Percentiles rank a stretch among this genome's conserved stretches.
Evolutionary conservation across 2,329 filamentous ascomycete species (phyloP).

Genomic region (Colletotrichum chlorophyti): DNA sequence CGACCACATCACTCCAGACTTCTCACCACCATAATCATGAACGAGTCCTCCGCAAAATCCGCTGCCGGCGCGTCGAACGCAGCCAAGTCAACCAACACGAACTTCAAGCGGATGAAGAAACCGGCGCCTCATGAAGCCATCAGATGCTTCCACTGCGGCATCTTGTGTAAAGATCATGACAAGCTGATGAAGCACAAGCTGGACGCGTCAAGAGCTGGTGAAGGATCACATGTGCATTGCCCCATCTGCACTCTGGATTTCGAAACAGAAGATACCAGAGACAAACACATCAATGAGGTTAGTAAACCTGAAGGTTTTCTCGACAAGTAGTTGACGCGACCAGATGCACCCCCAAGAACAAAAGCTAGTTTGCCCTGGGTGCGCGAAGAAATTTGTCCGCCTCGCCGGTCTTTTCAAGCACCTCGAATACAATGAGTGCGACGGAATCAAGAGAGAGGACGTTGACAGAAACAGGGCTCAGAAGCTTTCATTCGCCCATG

Average conservation of each 20-base stretch:
- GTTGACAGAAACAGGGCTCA: constrained; percentile 43
- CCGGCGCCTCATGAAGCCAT: constrained; percentile 7
- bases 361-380: constrained; percentile 55
- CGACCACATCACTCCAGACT: too few relatives aligned
- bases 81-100: too few relatives aligned
- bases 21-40: too few relatives aligned
- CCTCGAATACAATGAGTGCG: constrained; percentile 51
- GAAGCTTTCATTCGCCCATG: constrained; percentile 43
- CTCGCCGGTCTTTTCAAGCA: constrained; percentile 50
- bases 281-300: constrained; percentile 37
- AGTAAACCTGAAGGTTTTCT: background rate
- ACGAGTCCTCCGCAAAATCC: too few relatives aligned
- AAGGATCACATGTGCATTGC: constrained; percentile 43
- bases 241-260: constrained; percentile 46
- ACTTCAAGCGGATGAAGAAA: too few relatives aligned
- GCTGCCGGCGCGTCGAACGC: too few relatives aligned
- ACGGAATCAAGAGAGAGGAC: constrained; percentile 38
- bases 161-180: background rate
- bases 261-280: constrained; percentile 41
- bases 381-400: constrained; percentile 44
- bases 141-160: background rate
- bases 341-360: constrained; percentile 49
- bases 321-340: constrained; percentile 13
- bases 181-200: constrained; percentile 32
- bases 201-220: constrained; percentile 37